A percentile compares a stretch with the other conserved stretches of the same genome.
Conservation (phyloP, 306 rosid species). For the Trichosanthes truncata region DNA sequence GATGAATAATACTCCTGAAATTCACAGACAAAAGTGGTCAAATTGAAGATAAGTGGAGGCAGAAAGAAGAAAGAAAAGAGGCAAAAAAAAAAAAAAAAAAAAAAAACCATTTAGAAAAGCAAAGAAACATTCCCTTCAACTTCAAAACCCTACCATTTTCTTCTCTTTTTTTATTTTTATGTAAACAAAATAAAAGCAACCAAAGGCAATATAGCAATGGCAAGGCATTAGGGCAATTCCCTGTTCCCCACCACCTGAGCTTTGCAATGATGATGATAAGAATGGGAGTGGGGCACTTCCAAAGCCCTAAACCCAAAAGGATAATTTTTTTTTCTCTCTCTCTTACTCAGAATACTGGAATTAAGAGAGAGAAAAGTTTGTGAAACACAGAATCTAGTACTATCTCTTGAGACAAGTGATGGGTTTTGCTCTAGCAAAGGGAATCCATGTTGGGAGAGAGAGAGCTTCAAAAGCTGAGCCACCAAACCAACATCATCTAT, state of each 20-base stretch:
- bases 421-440: conserved; percentile 50
- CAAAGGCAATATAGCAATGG: conserved; percentile 28
- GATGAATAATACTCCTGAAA: conserved; percentile 2
- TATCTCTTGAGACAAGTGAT: conserved; percentile 71
- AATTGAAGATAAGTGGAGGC: conserved; percentile 34
- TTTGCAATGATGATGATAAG: conserved; percentile 47
- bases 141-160: conserved; percentile 26
- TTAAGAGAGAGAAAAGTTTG: conserved; percentile 40
- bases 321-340: not conserved
- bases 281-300: conserved; percentile 44
- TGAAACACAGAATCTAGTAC: conserved; percentile 55
- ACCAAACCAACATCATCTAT: conserved; percentile 1
- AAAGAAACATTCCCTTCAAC: conserved; percentile 35
- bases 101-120: conserved; percentile 24
- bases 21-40: conserved; percentile 22
- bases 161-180: not conserved
- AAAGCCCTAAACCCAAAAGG: conserved; percentile 8
- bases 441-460: conserved; percentile 58
- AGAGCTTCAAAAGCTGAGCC: conserved; percentile 78
- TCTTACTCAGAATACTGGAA: not conserved
- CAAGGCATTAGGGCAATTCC: conserved; percentile 20
- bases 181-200: not conserved
- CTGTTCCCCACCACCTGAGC: conserved; percentile 38
- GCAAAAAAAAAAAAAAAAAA: too few species aligned
- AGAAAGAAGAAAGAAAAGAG: conserved; percentile 19